Evolutionary conservation across 306 rosid genomes (phyloP), one percentile per base, ranked within the genome.

Genomic region (Inga oerstediana): DNA sequence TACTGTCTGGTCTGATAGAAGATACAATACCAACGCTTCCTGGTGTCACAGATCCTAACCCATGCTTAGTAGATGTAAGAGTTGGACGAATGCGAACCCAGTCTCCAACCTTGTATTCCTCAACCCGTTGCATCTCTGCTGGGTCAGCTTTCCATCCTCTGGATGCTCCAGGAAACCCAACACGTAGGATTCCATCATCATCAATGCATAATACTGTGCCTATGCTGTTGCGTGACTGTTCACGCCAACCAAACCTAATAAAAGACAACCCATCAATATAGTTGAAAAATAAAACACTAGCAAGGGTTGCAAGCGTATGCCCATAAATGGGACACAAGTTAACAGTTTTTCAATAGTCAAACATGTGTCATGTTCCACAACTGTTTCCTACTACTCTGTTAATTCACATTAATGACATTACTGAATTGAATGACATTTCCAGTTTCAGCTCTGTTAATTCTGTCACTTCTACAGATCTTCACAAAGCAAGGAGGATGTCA

Each of bases 121-220:
- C 93, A 66, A 92, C 93, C 78, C 94, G 90, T 77, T 91, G 91
- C 92, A 92, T 88, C 82, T 92, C 94, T 34, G 93, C 97, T 70
- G 94, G 97, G 89, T 92, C 94, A 81, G 97, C 94, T 83, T 92
- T 89, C 94, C 97, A 92, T 84, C 97, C 94, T 86, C 94, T 92
- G 35, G 93, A 92, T 51, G 93, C 93, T 82, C 94, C 94, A 72
- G 94, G 97, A 84, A 89, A 92, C 79, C 97, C 97, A 82, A 92
- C 97, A 39, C 97, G 94, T 71, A 92, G 83, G 80, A 92, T 91
- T 74, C 97, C 97, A 82, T 92, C 97, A 70, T 92, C 94, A 79
- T 92, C 97, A 69, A 92, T 91, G 35, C 94, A 90, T 79, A 92
- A 84, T 76, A 92, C 94, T 15, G 97, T 92, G 72, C 97, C 97